These are phyloP conservation scores for Solanum megistacrolobum DNA, from an alignment of 257 asterid species.

Conservation along the genomic window DNA sequence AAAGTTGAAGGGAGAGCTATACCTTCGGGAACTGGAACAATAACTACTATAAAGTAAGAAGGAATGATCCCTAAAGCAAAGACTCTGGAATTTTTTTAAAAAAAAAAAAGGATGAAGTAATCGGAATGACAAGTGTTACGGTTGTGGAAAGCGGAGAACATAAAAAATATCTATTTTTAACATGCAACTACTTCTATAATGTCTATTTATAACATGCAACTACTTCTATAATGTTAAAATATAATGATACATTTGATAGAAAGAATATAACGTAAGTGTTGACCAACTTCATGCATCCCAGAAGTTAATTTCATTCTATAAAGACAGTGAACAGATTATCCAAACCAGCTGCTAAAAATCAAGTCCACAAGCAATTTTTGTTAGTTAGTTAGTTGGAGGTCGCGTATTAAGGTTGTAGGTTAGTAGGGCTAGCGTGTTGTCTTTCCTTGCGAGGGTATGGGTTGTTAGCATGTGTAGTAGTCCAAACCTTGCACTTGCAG, in stretches of 20 bases:
- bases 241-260: neutral
- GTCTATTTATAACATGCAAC: neutral
- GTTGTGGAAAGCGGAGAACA: neutral
- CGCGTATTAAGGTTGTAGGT: no score
- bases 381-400: neutral
- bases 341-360: neutral
- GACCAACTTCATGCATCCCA: neutral
- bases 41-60: neutral
- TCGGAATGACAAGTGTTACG: neutral
- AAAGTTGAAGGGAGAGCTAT: neutral
- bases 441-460: no score
- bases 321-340: neutral
- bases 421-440: no score
- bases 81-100: neutral
- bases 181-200: neutral
- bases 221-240: neutral
- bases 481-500: no score
- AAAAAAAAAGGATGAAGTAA: neutral
- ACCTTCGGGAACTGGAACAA: neutral
- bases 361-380: neutral
- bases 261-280: neutral
- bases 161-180: neutral
- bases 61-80: neutral
- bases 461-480: no score
- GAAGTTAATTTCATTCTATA: neutral